Evolutionary conservation across 2,329 filamentous ascomycete species (phyloP), one percentile per base, ranked within the genome.

Genomic region (Fusarium haematococcum): DNA sequence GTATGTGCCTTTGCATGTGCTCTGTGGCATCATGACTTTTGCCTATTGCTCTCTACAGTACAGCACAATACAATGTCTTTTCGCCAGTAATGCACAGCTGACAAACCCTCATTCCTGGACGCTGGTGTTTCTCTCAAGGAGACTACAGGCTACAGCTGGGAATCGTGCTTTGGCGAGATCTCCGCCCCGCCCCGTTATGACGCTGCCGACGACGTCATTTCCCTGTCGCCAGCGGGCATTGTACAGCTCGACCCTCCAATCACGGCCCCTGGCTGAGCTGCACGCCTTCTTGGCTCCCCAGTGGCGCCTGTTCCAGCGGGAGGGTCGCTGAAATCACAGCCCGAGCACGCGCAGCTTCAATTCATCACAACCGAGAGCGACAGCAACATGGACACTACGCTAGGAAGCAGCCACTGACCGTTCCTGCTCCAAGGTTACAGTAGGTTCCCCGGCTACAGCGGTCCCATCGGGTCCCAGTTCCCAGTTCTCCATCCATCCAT

Each of bases 131-230:
- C 16, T 25, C 9, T 27, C 32, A 18, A 7, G 23, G 13, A 25
- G 7, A 25, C 43, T 35, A 16, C n/a, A 20, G 35, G 16, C 6
- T 23, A 13, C 41, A 52, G 43, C 58, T 56, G 27, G 30, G 65
- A 72, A 73, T 63, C 33, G 65, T 72, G 61, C 71, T 69, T 50
- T 61, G 64, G 33, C 65, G 65, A 76, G 71, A 76, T 75, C 74
- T 77, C 73, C 67, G 60, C 41, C 62, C 67, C 69, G 66, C 68
- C 70, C 74, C 68, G 72, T 77, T 78, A 80, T 80, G 78, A 80
- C 78, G 78, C 75, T 69, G 48, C 68, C 63, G 68, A 73, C 71
- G 78, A 80, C 78, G 78, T 80, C 75, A 80, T 73, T 43, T 54
- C 39, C 60, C 45, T 45, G 45, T 45, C 10, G 5, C 62, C 48